Evolutionary conservation across 495 filamentous ascomycete species (phyloP).

Genomic region (Hypoxylon lienhwacheense): DNA sequence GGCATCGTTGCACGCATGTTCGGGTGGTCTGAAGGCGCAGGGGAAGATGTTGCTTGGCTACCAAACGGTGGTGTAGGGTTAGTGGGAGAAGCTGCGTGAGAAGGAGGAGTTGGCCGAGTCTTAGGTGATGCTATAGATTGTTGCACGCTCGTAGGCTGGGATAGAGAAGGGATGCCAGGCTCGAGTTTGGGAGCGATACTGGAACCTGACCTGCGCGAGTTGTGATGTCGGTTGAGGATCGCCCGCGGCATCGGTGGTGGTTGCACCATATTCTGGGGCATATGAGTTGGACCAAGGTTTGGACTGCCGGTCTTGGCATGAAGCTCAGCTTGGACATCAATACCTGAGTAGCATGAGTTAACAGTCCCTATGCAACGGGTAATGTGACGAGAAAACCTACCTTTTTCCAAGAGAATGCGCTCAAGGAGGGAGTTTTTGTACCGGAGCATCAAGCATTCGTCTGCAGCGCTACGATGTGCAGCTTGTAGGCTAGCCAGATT

Average conservation of each 20-base stretch:
- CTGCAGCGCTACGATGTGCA: conserved; percentile 90
- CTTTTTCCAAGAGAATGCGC: conserved; percentile 93
- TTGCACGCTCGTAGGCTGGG: conserved; percentile 57
- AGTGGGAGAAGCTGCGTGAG: conserved; percentile 76
- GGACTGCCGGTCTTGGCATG: conserved; percentile 82
- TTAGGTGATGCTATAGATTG: conserved; percentile 55
- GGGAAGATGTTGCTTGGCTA: conserved; percentile 71
- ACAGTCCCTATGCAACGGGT: neutral
- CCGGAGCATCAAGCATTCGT: conserved; percentile 96
- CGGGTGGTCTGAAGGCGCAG: conserved; percentile 59
- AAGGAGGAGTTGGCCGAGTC: conserved; percentile 78
- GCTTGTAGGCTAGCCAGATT: conserved; percentile 87
- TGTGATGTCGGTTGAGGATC: conserved; percentile 67
- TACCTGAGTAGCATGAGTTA: conserved; percentile 58
- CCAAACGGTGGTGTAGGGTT: conserved; percentile 70
- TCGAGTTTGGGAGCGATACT: conserved; percentile 74
- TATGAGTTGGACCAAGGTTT: conserved; percentile 63
- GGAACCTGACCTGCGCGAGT: conserved; percentile 66
- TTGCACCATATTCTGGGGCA: conserved; percentile 64
- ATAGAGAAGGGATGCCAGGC: conserved; percentile 57
- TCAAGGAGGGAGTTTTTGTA: conserved; percentile 98
- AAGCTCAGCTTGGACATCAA: conserved; percentile 96
- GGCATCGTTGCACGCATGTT: conserved; percentile 46
- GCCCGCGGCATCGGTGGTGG: conserved; percentile 71
- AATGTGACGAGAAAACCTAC: conserved; percentile 47